A percentile compares a stretch with the other conserved stretches of the same genome.
phyloP scores from a whole-genome alignment of 2,329 filamentous ascomycete species.

The Fusarium papillatum region DNA sequence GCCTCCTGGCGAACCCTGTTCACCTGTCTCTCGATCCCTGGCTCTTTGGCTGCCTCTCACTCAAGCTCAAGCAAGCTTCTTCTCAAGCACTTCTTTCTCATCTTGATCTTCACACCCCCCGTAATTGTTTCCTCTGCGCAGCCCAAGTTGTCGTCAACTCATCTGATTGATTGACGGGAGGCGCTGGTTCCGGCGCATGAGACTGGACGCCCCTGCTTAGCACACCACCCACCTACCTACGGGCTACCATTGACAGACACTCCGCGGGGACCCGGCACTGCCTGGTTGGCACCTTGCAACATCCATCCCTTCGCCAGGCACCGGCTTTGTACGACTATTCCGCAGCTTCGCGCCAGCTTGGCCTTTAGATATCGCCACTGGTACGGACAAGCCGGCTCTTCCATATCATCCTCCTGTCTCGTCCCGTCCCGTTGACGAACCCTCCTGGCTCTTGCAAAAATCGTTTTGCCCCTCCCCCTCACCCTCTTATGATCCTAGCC shows the following conservation, averaged over 20 bases:
- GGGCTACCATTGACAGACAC: background rate
- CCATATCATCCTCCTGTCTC: conserved; percentile 4
- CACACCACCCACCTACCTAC: conserved; percentile 6
- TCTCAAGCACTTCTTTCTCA: background rate
- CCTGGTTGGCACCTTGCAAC: conserved; percentile 10
- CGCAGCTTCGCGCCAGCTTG: conserved; percentile 7
- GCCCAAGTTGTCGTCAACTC: conserved; percentile 5
- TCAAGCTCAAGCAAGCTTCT: background rate
- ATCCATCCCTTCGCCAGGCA: conserved; percentile 5
- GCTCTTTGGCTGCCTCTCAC: conserved; percentile 9
- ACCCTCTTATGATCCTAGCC: conserved; percentile 24
- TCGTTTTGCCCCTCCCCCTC: conserved; percentile 35
- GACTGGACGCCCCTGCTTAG: conserved; percentile 8
- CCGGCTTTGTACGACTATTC: conserved; percentile 10
- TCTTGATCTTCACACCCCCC: background rate
- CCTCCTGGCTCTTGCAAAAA: background rate
- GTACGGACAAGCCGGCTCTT: background rate
- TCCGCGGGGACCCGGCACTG: conserved; percentile 1
- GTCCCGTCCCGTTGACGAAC: background rate
- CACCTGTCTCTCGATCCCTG: background rate
- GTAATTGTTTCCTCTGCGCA: conserved; percentile 1
- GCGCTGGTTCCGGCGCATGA: conserved; percentile 7
- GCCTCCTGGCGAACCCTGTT: background rate
- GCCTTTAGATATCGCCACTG: conserved; percentile 15
- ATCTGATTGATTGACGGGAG: conserved; percentile 7